phyloP scores from a whole-genome alignment of 225 moss, liverwort and hornwort genomes.

The Polytrichum formosum region DNA sequence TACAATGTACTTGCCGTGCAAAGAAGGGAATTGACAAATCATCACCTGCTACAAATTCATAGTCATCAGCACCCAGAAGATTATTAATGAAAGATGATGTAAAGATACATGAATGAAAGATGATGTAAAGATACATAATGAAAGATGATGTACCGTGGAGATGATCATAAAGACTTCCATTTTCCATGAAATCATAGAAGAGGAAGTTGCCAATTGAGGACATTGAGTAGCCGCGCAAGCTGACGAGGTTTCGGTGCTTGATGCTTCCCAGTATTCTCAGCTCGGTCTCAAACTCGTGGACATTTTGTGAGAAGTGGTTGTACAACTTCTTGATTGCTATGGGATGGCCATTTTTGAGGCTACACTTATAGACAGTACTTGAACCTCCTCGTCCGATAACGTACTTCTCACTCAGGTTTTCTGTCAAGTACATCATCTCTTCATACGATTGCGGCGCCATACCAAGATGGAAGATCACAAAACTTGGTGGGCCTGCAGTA shows the following conservation, averaged over 20 bases:
- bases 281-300: slow-evolving; percentile 93
- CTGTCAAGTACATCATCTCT: slow-evolving; percentile 77
- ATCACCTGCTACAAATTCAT: too few species aligned
- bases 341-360: slow-evolving; percentile 79
- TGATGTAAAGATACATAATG: background rate
- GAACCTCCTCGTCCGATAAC: slow-evolving; percentile 87
- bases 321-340: slow-evolving; percentile 93
- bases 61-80: too few species aligned
- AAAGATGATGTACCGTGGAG: slow-evolving; percentile 50
- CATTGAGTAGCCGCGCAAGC: slow-evolving; percentile 83
- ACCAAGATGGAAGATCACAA: slow-evolving; percentile 90
- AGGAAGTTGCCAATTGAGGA: slow-evolving; percentile 85
- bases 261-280: slow-evolving; percentile 80
- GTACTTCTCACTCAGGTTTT: slow-evolving; percentile 79
- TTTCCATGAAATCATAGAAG: slow-evolving; percentile 96
- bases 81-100: too few species aligned
- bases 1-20: too few species aligned
- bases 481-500: slow-evolving; percentile 58
- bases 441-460: slow-evolving; percentile 88
- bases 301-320: slow-evolving; percentile 76
- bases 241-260: slow-evolving; percentile 92
- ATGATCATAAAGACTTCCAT: slow-evolving; percentile 81
- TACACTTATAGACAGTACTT: slow-evolving; percentile 86
- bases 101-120: background rate
- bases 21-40: too few species aligned